A percentile compares a stretch with the other conserved stretches of the same genome.
These are phyloP conservation scores for Excoecaria agallocha DNA, from an alignment of 345 rosid genomes.

Conservation along the genomic window DNA sequence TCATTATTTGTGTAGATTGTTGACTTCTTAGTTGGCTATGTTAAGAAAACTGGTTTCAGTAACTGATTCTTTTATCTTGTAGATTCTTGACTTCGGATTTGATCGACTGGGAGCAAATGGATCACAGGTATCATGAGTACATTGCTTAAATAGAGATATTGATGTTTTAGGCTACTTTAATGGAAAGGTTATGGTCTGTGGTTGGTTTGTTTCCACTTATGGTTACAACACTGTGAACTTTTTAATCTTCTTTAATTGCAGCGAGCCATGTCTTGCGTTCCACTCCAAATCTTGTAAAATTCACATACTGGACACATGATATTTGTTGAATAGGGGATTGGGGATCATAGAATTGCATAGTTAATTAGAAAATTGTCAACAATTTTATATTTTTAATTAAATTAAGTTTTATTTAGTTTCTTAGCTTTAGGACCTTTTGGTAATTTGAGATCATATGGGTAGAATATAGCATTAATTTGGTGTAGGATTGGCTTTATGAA, in stretches of 20 bases:
- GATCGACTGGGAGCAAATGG: slow-evolving; percentile 90
- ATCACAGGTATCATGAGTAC: slow-evolving; percentile 46
- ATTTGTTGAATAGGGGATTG: neutral
- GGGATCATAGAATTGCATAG: neutral
- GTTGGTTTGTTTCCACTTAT: no score
- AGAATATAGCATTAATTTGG: neutral
- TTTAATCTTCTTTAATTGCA: neutral
- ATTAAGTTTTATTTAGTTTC: neutral
- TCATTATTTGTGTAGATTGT: neutral
- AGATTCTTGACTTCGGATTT: slow-evolving; percentile 93
- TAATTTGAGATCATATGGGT: neutral
- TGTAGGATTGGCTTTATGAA: neutral
- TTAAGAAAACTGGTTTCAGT: neutral
- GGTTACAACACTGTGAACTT: neutral
- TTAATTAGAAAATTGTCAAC: neutral
- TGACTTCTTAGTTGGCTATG: neutral
- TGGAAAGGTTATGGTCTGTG: no score
- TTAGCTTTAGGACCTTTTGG: neutral
- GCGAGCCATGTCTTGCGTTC: neutral
- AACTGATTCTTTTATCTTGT: slow-evolving; percentile 16
- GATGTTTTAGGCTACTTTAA: neutral
- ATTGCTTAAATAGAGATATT: neutral
- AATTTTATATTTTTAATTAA: neutral
- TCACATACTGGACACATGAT: neutral
- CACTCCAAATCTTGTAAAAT: neutral